These are phyloP conservation scores for Porcisia deanei DNA, from an alignment of 208 protist genomes.

Conservation along the genomic window DNA sequence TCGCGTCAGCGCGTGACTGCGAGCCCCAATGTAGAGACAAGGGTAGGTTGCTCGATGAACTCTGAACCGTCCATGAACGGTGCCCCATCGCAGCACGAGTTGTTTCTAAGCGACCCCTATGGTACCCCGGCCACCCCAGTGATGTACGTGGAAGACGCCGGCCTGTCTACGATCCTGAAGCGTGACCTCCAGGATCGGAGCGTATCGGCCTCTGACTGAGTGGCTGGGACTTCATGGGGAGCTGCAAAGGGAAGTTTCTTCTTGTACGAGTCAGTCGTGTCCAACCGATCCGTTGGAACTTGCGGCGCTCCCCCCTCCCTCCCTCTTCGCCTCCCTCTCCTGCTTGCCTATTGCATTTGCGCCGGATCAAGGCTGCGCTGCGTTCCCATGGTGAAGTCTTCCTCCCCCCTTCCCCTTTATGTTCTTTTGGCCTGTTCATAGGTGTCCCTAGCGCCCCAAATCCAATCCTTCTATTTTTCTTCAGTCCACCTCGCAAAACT, in stretches of 20 bases:
- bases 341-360: not conserved
- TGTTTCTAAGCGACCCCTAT: constrained; percentile 23
- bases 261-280: not conserved
- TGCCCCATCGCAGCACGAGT: constrained; percentile 3
- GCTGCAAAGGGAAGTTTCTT: not conserved
- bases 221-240: too few relatives aligned
- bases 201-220: constrained; percentile 18
- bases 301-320: not conserved
- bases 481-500: not conserved
- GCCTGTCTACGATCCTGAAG: constrained; percentile 34
- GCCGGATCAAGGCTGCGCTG: not conserved
- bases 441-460: not conserved
- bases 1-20: not conserved
- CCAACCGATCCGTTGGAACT: not conserved
- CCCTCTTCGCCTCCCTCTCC: not conserved
- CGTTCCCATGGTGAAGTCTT: not conserved
- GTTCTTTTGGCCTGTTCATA: not conserved
- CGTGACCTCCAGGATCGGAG: constrained; percentile 28
- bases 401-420: not conserved
- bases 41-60: not conserved
- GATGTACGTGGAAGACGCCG: constrained; percentile 27
- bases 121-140: constrained; percentile 18
- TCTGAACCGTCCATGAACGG: not conserved
- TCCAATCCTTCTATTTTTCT: not conserved
- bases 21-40: constrained; percentile 5